Percentiles rank a stretch among this genome's conserved stretches.
These are phyloP conservation scores for Rugiboletus extremiorientalis DNA, from an alignment of 1,284 basidiomycete genomes.

Conservation along the genomic window DNA sequence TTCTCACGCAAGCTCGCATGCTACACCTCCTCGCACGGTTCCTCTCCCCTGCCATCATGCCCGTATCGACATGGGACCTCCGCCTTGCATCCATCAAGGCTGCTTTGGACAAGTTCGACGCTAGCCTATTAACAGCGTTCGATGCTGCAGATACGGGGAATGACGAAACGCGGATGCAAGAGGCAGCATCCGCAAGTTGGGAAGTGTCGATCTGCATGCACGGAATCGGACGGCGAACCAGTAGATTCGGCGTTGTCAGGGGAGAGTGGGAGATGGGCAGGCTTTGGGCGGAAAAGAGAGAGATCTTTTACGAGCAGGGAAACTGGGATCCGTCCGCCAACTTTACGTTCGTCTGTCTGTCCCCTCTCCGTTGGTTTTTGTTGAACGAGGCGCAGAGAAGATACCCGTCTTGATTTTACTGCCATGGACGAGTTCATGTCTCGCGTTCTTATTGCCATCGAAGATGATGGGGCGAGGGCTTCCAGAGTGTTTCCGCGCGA, in stretches of 20 bases:
- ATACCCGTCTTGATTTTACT: conserved; percentile 56
- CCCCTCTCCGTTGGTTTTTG: background rate
- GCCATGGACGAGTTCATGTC: conserved; percentile 93
- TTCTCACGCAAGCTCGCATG: conserved; percentile 56
- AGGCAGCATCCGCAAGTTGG: conserved; percentile 83
- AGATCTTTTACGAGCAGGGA: conserved; percentile 87
- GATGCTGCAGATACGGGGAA: conserved; percentile 68
- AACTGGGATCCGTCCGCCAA: conserved; percentile 64
- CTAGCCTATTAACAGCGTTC: conserved; percentile 79
- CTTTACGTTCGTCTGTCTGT: conserved; percentile 12
- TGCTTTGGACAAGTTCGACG: conserved; percentile 87
- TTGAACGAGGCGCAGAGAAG: conserved; percentile 19
- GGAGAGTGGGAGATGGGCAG: conserved; percentile 90
- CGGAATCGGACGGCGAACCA: conserved; percentile 35
- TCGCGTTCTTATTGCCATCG: conserved; percentile 62
- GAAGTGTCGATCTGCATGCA: conserved; percentile 55
- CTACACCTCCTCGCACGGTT: conserved; percentile 74
- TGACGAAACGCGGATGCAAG: conserved; percentile 74
- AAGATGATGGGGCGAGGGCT: conserved; percentile 77
- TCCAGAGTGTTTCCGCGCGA: conserved; percentile 83
- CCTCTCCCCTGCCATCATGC: conserved; percentile 64
- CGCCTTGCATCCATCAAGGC: conserved; percentile 68
- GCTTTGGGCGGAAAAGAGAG: conserved; percentile 91
- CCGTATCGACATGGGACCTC: conserved; percentile 64
- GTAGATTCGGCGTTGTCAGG: conserved; percentile 26